Evolutionary conservation across 345 rosid species (phyloP), one percentile per base, ranked within the genome.

Genomic region (Mallotus nudiflorus): DNA sequence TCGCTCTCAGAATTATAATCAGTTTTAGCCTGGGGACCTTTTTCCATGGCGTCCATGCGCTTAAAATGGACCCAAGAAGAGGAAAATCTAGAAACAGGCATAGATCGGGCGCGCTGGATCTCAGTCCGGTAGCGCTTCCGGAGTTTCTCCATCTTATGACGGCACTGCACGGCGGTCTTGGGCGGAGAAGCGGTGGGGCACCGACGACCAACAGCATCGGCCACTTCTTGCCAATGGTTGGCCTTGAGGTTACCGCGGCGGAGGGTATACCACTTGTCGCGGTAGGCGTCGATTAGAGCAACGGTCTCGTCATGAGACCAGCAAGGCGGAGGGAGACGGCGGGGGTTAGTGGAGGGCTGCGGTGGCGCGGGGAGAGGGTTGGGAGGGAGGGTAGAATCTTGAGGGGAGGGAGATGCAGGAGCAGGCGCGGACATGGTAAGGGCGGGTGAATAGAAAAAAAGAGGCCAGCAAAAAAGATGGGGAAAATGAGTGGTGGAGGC

Each of bases 141-240:
- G 3, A 93, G 93, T 81, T 93, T 93, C 90, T 93, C 98, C 98
- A 93, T 93, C 89, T 93, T 93, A 74, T 93, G 98, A 2, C 97
- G 90, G 71, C 98, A 93, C 85, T 93, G 98, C 54, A 93, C 90
- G 40, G 95, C 88, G 0, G 91, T 93, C 78, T 93, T 93, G 50
- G 85, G 73, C 44, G 85, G 91, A 11, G 86, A 71, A 12, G 85
- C 92, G 10, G 76, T 70, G 20, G 97, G 96, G 31, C 97, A 93
- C 22, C 82, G 80, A 14, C 42, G 74, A 2, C 80, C 76, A 5
- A 93, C 91, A 3, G 83, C 75, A 49, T 88, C 93, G 25, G 97
- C 98, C 4, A 93, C 97, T 22, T 91, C 98, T 64, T 93, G 93
- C 97, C 98, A 93, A 84, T 93, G 91, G 55, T 82, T 81, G 62